Percentiles rank a stretch among this genome's conserved stretches.
Conservation (phyloP, 257 asterid genomes). For the Rehmannia glutinosa region DNA sequence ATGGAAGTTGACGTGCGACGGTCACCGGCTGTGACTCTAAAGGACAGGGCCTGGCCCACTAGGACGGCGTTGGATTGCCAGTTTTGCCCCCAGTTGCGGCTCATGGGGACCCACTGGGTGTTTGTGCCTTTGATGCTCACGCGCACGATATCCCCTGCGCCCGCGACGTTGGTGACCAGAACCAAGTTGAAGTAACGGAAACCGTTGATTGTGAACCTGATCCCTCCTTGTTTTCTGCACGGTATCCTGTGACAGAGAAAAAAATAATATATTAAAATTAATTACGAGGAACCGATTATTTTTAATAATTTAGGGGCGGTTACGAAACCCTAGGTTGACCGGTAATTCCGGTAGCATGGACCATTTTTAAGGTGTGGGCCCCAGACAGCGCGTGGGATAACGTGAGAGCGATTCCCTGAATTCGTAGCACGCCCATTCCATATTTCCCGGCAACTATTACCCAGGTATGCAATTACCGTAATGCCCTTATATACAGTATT, state of each 20-base stretch:
- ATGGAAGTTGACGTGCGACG: constrained; percentile 50
- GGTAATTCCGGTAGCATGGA: constrained; percentile 27
- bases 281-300: too few relatives aligned
- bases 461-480: not conserved
- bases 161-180: constrained; percentile 63
- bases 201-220: constrained; percentile 73
- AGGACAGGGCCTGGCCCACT: constrained; percentile 59
- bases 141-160: constrained; percentile 56
- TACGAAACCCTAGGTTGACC: constrained; percentile 24
- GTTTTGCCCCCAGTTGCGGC: constrained; percentile 87
- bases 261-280: not conserved
- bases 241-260: constrained; percentile 33
- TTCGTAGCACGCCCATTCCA: constrained; percentile 9
- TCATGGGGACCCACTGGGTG: constrained; percentile 61
- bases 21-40: constrained; percentile 62
- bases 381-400: constrained; percentile 12
- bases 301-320: not conserved
- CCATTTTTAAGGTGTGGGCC: not conserved
- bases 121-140: constrained; percentile 64
- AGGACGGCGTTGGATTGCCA: constrained; percentile 55
- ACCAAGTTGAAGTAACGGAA: constrained; percentile 65
- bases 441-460: not conserved
- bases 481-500: constrained; percentile 14
- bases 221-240: constrained; percentile 63
- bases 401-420: constrained; percentile 16